A percentile compares a stretch with the other conserved stretches of the same genome.
Evolutionary conservation across 2,329 filamentous ascomycete genomes (phyloP).

Genomic region (Botrytis squamosa): DNA sequence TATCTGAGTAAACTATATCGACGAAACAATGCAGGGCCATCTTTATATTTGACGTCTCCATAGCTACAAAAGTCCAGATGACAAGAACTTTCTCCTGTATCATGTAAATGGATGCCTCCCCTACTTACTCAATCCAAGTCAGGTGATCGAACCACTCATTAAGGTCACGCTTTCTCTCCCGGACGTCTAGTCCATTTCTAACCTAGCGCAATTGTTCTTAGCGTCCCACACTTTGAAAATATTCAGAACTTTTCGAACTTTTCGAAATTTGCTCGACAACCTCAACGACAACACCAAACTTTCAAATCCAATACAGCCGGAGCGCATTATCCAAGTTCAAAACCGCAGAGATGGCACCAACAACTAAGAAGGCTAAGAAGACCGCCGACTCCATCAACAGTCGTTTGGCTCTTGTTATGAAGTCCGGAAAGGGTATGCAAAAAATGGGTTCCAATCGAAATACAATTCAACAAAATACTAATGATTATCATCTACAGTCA

Average conservation of each 20-base stretch:
- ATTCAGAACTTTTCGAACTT: slow-evolving; percentile 2
- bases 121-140: accelerated
- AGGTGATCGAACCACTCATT: accelerated
- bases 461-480: slow-evolving; percentile 15
- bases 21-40: neutral
- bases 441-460: neutral
- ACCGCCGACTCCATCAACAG: slow-evolving; percentile 73
- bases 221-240: slow-evolving; percentile 15
- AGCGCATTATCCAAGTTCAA: slow-evolving; percentile 40
- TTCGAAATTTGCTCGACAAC: neutral
- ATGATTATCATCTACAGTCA: slow-evolving; percentile 55
- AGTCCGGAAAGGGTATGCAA: slow-evolving; percentile 58
- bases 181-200: neutral
- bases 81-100: neutral
- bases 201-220: neutral
- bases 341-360: slow-evolving; percentile 46
- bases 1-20: neutral
- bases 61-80: neutral
- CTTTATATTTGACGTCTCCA: neutral
- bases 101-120: neutral
- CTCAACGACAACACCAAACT: slow-evolving; percentile 21
- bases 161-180: neutral
- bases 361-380: slow-evolving; percentile 75
- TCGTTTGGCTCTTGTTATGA: slow-evolving; percentile 62
- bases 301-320: slow-evolving; percentile 34